A percentile compares a stretch with the other conserved stretches of the same genome.
Conservation (phyloP, 2,329 filamentous ascomycete species). For the Emmonsia crescens region DNA sequence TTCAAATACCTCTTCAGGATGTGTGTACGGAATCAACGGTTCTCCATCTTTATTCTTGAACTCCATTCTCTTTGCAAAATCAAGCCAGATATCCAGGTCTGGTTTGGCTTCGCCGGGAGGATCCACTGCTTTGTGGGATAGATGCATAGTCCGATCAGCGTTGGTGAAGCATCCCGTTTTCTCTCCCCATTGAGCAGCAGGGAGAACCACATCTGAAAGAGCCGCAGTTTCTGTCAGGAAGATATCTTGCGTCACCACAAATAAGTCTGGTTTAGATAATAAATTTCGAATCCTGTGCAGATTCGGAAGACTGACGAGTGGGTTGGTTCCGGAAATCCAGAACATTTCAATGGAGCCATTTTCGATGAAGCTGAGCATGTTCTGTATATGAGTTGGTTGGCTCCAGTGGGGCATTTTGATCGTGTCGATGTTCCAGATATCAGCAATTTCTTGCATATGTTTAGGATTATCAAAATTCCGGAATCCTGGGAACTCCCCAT, state of each 20-base stretch:
- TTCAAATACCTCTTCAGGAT: slow-evolving; percentile 26
- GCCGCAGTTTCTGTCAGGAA: slow-evolving; percentile 29
- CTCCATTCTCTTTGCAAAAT: slow-evolving; percentile 25
- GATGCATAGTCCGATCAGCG: slow-evolving; percentile 29
- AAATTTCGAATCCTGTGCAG: slow-evolving; percentile 20
- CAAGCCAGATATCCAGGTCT: slow-evolving; percentile 29
- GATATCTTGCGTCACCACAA: slow-evolving; percentile 29
- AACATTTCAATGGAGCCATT: slow-evolving; percentile 27
- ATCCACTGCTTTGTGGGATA: slow-evolving; percentile 29
- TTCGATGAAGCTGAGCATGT: slow-evolving; percentile 28
- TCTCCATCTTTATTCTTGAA: slow-evolving; percentile 28
- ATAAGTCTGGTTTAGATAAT: slow-evolving; percentile 24
- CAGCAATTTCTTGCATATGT: slow-evolving; percentile 29
- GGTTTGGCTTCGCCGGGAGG: slow-evolving; percentile 28
- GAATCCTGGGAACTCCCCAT: slow-evolving; percentile 31
- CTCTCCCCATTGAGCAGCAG: slow-evolving; percentile 29
- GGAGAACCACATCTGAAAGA: slow-evolving; percentile 29
- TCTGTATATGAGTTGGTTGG: slow-evolving; percentile 28
- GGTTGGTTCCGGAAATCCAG: slow-evolving; percentile 31
- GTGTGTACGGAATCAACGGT: slow-evolving; percentile 21
- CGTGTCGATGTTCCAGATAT: slow-evolving; percentile 28
- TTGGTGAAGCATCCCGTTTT: slow-evolving; percentile 33
- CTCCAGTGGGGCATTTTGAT: slow-evolving; percentile 30
- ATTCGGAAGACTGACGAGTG: slow-evolving; percentile 29
- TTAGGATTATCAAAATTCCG: slow-evolving; percentile 25